Evolutionary conservation across 768 basidiomycete genomes (phyloP).

Genomic region (Agrocybe pediades): DNA sequence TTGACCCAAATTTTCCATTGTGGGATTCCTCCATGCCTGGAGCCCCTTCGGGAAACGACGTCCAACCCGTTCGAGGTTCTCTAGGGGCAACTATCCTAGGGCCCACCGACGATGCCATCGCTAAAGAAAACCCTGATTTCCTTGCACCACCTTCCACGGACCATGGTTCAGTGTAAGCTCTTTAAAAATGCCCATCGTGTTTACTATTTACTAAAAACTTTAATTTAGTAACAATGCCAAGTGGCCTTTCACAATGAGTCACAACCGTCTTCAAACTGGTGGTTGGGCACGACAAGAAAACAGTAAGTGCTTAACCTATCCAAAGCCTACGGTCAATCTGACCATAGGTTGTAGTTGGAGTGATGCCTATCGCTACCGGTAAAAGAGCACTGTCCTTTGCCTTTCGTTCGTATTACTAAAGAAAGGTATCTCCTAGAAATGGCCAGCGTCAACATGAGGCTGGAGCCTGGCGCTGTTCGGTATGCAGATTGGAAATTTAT

Average conservation of each 20-base stretch:
- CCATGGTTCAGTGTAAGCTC: conserved; percentile 43
- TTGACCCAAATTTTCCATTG: conserved; percentile 22
- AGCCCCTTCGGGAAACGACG: conserved; percentile 18
- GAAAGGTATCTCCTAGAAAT: conserved; percentile 10
- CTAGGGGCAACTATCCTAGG: conserved; percentile 54
- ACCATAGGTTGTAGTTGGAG: conserved; percentile 31
- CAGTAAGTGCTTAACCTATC: conserved; percentile 42
- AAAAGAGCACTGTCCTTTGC: background rate
- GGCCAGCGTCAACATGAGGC: conserved; percentile 52
- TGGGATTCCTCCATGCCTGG: conserved; percentile 30
- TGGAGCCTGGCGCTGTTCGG: conserved; percentile 52
- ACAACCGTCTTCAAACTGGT: conserved; percentile 58
- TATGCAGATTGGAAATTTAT: conserved; percentile 10
- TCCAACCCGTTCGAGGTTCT: conserved; percentile 43
- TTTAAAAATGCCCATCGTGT: background rate
- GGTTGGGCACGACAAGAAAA: conserved; percentile 59
- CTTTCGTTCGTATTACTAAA: background rate
- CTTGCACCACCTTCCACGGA: conserved; percentile 68
- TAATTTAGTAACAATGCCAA: conserved; percentile 46
- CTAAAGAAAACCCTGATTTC: conserved; percentile 54
- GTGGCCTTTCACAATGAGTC: conserved; percentile 65
- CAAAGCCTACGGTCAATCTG: background rate
- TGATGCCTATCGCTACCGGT: conserved; percentile 48
- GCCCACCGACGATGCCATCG: conserved; percentile 53
- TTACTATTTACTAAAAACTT: too few relatives aligned